Percentiles rank a stretch among this genome's conserved stretches.
phyloP scores from a whole-genome alignment of 441 rosid species.

The Gossypium gossypioides region DNA sequence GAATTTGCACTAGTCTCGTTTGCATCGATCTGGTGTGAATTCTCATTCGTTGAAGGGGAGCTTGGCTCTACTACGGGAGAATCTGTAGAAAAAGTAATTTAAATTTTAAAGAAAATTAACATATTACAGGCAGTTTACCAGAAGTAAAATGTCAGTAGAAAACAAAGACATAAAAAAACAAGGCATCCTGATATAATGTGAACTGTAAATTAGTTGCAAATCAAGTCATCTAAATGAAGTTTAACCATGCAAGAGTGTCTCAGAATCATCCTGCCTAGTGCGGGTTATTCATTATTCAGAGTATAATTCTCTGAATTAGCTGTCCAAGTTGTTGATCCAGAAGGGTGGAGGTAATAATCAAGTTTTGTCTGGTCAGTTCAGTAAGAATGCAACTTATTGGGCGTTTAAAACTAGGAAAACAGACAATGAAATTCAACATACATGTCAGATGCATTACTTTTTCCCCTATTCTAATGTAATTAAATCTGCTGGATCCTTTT shows the following conservation, averaged over 20 bases:
- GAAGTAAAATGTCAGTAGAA: background rate
- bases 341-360: background rate
- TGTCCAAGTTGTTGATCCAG: background rate
- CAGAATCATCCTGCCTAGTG: background rate
- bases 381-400: slow-evolving; percentile 1
- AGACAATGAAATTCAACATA: background rate
- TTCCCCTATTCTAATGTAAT: background rate
- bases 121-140: background rate
- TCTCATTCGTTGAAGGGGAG: slow-evolving; percentile 15
- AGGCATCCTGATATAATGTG: slow-evolving; percentile 9
- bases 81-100: slow-evolving; percentile 28
- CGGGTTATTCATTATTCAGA: background rate
- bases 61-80: slow-evolving; percentile 23
- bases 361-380: background rate
- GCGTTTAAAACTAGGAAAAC: background rate
- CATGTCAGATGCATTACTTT: background rate
- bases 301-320: background rate
- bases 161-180: no score
- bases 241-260: background rate
- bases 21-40: slow-evolving; percentile 13
- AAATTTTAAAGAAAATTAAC: background rate
- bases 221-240: background rate
- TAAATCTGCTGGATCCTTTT: no score
- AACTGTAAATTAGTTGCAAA: background rate
- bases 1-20: slow-evolving; percentile 18